Evolutionary conservation across 306 rosid genomes (phyloP).

Genomic region (Gillenia trifoliata): DNA sequence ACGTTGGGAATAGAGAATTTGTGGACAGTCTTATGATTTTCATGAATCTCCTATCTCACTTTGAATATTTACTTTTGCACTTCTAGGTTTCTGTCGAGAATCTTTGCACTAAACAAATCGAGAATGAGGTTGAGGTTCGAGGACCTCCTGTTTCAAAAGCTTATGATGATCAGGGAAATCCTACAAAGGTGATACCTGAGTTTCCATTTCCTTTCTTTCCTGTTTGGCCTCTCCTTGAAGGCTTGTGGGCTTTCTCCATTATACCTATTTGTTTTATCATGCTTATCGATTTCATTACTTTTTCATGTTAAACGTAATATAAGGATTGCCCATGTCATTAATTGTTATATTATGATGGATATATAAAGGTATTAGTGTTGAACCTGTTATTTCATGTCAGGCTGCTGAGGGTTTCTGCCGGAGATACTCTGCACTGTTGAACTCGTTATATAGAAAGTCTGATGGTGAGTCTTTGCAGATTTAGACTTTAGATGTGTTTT

Average conservation of each 20-base stretch:
- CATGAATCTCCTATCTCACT: background rate
- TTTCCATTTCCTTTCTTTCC: background rate
- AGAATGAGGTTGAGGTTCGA: slow-evolving; percentile 75
- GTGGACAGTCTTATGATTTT: background rate
- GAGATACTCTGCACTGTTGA: slow-evolving; percentile 69
- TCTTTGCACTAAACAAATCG: slow-evolving; percentile 65
- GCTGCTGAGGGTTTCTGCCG: slow-evolving; percentile 86
- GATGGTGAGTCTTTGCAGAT: slow-evolving; percentile 65
- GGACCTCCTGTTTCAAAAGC: slow-evolving; percentile 97
- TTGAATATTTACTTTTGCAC: slow-evolving; percentile 14
- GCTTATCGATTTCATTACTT: background rate
- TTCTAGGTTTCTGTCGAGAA: slow-evolving; percentile 63
- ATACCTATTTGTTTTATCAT: background rate
- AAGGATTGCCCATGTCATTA: background rate
- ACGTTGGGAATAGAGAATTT: background rate
- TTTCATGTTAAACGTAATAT: background rate
- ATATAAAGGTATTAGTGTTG: slow-evolving; percentile 17
- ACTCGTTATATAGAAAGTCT: slow-evolving; percentile 50
- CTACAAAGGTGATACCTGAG: slow-evolving; percentile 58
- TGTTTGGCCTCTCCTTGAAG: background rate
- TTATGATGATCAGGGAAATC: slow-evolving; percentile 76
- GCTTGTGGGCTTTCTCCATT: background rate
- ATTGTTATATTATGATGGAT: background rate
- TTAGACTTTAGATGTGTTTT: background rate
- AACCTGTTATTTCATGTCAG: slow-evolving; percentile 45